Evolutionary conservation across 1,284 basidiomycete species (phyloP), one percentile per base, ranked within the genome.

Genomic region (Pseudozyma sp.): DNA sequence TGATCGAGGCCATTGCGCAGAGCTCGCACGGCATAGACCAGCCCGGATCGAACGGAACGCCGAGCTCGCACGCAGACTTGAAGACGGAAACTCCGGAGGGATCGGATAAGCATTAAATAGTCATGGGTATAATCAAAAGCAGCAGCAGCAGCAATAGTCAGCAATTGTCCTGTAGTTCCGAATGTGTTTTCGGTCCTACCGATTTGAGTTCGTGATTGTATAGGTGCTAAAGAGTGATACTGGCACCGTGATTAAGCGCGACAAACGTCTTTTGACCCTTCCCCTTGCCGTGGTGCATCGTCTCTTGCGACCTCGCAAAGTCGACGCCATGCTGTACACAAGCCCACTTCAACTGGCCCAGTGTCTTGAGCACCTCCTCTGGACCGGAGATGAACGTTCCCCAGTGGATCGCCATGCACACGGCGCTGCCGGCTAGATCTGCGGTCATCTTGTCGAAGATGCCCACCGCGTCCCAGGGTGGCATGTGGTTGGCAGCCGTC

Each of bases 401-500:
- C 72, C 72, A 75, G 35, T 75, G 72, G 17, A 75, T 67, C 0
- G 67, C 72, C 59, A 75, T 42, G 16, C 59, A 58, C 24, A 67
- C 60, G 16, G 52, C 59, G n/a, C 17, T 10, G 10, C 19, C 13
- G 14, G 40, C 52, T 13, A 17, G n/a, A 7, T 14, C 9, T n/a
- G 51, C 53, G 75, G 55, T 54, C 78, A 83, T 74, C n/a, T 68
- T 54, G 13, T 63, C 56, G 11, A 80, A 74, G 3, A 80, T 64
- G 0, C 53, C 8, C 1, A 81, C 75, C 0, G 82, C 82, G 52
- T 83, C 82, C 58, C 71, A 67, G 3, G 81, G 77, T 2, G 67
- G 76, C 76, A 82, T 77, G 54, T 83, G 82, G 37, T 81, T 81
- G 1, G 78, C 79, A 5, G 74, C 72, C 5, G 79, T 82, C 37